phyloP scores from a whole-genome alignment of 208 protist species.

The Leishmania guyanensis region DNA sequence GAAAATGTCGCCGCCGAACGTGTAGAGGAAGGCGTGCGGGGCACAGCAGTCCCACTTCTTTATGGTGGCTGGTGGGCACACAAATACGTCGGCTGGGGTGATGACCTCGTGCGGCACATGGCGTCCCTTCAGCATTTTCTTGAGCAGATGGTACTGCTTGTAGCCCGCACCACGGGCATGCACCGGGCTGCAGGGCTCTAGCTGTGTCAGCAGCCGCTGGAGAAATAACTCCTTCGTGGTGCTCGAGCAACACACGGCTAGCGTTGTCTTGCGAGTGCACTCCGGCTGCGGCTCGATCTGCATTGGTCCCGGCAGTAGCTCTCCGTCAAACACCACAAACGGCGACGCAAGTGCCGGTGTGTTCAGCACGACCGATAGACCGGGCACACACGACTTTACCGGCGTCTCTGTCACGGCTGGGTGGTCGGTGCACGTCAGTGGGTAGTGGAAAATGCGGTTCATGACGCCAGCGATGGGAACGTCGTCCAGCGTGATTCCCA shows the following conservation, averaged over 20 bases:
- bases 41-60: slow-evolving; percentile 85
- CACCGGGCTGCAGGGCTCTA: slow-evolving; percentile 29
- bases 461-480: slow-evolving; percentile 63
- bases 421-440: neutral
- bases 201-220: slow-evolving; percentile 21
- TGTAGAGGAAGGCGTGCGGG: slow-evolving; percentile 69
- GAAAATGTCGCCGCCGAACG: slow-evolving; percentile 63
- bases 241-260: slow-evolving; percentile 44
- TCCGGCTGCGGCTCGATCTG: neutral
- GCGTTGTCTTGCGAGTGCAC: neutral
- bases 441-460: slow-evolving; percentile 67
- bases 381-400: neutral
- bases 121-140: slow-evolving; percentile 24
- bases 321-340: slow-evolving; percentile 58
- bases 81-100: slow-evolving; percentile 54
- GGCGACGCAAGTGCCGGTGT: slow-evolving; percentile 10
- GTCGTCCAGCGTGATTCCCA: slow-evolving; percentile 72
- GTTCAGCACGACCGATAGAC: slow-evolving; percentile 54
- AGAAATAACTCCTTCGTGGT: slow-evolving; percentile 44
- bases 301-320: slow-evolving; percentile 11
- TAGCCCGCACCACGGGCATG: slow-evolving; percentile 51
- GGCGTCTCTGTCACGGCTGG: neutral
- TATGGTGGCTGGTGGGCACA: slow-evolving; percentile 52
- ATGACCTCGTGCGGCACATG: neutral
- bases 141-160: slow-evolving; percentile 56